Percentiles rank a stretch among this genome's conserved stretches.
Evolutionary conservation across 768 basidiomycete species (phyloP).

Genomic region (Kwoniella europaea): DNA sequence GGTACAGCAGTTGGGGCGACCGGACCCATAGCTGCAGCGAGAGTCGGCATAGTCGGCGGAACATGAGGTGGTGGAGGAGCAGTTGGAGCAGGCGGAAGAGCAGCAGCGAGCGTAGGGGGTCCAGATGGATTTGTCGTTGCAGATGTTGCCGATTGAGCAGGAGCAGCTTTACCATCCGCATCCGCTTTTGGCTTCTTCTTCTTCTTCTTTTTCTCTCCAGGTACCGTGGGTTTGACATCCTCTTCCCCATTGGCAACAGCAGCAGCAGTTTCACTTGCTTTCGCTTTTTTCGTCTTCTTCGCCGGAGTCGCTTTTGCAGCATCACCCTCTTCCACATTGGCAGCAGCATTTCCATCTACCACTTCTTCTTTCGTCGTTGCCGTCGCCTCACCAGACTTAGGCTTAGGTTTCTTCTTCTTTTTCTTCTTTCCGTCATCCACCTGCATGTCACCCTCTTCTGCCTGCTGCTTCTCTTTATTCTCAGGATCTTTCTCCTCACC

Average conservation of each 20-base stretch:
- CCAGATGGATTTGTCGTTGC: neutral
- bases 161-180: conserved; percentile 1
- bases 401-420: conserved; percentile 39
- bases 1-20: neutral
- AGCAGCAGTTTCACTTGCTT: neutral
- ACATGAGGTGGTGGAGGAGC: conserved; percentile 9
- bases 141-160: neutral
- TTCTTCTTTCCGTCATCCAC: conserved; percentile 2
- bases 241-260: conserved; percentile 1
- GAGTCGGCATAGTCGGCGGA: conserved; percentile 17
- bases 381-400: conserved; percentile 16
- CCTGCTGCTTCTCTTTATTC: conserved; percentile 9
- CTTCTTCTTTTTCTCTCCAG: conserved; percentile 35
- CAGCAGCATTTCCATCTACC: neutral
- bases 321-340: conserved; percentile 3
- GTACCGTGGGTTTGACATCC: conserved; percentile 16
- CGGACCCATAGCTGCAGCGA: conserved; percentile 26
- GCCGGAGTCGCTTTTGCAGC: conserved; percentile 11
- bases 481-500: conserved; percentile 3
- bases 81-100: conserved; percentile 12
- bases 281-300: conserved; percentile 22
- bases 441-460: neutral
- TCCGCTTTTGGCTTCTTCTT: conserved; percentile 27
- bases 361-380: conserved; percentile 6
- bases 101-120: conserved; percentile 10